Conservation (phyloP, 345 rosid genomes). For the Citrus mangshanensis region DNA sequence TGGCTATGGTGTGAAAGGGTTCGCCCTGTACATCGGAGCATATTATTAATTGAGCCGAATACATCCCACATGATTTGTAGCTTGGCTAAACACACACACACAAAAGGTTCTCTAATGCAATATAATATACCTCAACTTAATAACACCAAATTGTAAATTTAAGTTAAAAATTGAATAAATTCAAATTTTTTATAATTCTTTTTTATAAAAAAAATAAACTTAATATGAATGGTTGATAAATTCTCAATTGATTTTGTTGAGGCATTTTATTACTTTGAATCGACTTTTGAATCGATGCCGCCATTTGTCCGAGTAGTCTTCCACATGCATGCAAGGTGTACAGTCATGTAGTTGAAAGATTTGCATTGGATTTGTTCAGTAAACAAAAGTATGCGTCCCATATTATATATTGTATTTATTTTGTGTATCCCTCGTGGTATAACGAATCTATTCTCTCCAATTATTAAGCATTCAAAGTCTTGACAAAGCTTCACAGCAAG, state of each 20-base stretch:
- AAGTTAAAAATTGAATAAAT: too few species aligned
- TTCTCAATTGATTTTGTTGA: too few species aligned
- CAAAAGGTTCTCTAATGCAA: too few species aligned
- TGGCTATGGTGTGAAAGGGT: background rate
- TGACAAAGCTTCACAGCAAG: constrained; percentile 5
- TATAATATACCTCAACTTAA: too few species aligned
- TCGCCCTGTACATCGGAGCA: background rate
- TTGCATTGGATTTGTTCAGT: background rate
- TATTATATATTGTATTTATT: background rate
- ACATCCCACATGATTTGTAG: background rate
- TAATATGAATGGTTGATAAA: too few species aligned
- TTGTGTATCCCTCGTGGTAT: background rate
- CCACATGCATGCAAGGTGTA: constrained; percentile 6
- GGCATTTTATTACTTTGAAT: background rate
- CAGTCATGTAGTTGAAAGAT: background rate
- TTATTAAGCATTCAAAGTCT: background rate
- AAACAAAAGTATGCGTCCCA: background rate
- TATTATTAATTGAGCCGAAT: background rate
- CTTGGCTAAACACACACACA: background rate
- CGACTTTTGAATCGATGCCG: background rate
- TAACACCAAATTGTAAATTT: too few species aligned
- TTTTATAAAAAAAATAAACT: too few species aligned
- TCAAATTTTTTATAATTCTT: too few species aligned
- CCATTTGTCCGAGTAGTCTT: background rate
- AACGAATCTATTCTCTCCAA: constrained; percentile 7